Evolutionary conservation across 2,329 filamentous ascomycete genomes (phyloP).

Genomic region (Davidsoniella neocaledoniae): DNA sequence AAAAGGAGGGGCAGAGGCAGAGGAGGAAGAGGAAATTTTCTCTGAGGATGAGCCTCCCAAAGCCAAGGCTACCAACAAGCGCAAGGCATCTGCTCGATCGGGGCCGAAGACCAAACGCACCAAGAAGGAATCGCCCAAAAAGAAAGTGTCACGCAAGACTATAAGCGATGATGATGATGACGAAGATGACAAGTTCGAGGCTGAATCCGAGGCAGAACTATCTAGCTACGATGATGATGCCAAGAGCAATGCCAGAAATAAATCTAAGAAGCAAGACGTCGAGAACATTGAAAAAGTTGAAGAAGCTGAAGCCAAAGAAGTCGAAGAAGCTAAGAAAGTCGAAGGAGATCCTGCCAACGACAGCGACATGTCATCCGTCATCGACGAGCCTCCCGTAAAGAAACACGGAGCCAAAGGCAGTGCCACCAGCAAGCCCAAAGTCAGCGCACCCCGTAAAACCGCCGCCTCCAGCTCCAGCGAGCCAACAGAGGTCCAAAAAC

Average conservation of each 20-base stretch:
- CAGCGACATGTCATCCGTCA: slow-evolving; percentile 51
- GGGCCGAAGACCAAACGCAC: slow-evolving; percentile 9
- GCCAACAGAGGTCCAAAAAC: slow-evolving; percentile 67
- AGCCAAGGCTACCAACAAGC: slow-evolving; percentile 16
- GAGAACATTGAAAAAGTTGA: slow-evolving; percentile 18
- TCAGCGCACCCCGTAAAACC: slow-evolving; percentile 17
- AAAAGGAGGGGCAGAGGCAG: not conserved
- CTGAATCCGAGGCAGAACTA: slow-evolving; percentile 2
- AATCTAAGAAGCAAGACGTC: slow-evolving; percentile 17
- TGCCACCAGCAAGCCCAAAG: slow-evolving; percentile 28
- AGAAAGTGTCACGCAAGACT: not conserved
- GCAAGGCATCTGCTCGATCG: slow-evolving; percentile 19
- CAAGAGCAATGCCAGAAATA: slow-evolving; percentile 13
- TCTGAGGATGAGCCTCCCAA: slow-evolving; percentile 4
- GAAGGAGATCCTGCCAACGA: slow-evolving; percentile 20
- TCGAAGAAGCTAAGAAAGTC: slow-evolving; percentile 20
- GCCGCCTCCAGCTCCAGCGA: slow-evolving; percentile 26
- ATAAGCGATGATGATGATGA: slow-evolving; percentile 11
- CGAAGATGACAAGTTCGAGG: slow-evolving; percentile 9
- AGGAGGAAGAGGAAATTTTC: slow-evolving; percentile 4
- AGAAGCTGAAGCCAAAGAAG: slow-evolving; percentile 16
- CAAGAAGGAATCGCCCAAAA: slow-evolving; percentile 11
- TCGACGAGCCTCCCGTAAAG: slow-evolving; percentile 52
- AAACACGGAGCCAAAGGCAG: slow-evolving; percentile 20
- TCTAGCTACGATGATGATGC: not conserved